Conservation (phyloP, 257 asterid genomes). For the Nemophila menziesii region DNA sequence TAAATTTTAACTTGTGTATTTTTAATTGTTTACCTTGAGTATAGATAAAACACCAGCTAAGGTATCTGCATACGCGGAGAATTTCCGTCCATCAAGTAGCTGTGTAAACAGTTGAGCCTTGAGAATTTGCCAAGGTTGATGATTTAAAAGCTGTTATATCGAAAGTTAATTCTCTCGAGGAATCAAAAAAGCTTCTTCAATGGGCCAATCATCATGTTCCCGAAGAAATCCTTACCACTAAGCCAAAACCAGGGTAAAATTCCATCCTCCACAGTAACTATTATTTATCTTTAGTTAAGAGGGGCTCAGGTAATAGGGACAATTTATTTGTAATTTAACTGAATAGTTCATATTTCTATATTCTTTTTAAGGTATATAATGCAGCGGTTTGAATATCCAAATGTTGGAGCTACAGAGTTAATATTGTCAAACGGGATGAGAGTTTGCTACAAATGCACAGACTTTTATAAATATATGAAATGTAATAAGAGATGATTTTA, state of each 20-base stretch:
- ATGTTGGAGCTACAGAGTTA: too few relatives aligned
- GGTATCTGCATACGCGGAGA: slow-evolving; percentile 70
- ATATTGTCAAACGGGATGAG: too few relatives aligned
- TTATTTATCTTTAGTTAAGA: too few relatives aligned
- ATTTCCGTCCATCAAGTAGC: slow-evolving; percentile 55
- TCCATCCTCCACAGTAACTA: not conserved
- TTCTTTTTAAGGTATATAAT: too few relatives aligned
- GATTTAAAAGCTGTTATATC: slow-evolving; percentile 50
- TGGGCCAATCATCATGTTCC: slow-evolving; percentile 91
- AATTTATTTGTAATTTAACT: too few relatives aligned
- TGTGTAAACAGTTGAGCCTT: slow-evolving; percentile 95
- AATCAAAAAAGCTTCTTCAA: slow-evolving; percentile 38
- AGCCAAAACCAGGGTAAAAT: slow-evolving; percentile 77
- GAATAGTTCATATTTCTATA: too few relatives aligned
- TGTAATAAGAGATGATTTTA: too few relatives aligned
- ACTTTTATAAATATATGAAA: too few relatives aligned
- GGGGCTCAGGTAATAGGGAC: too few relatives aligned
- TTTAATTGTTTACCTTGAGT: slow-evolving; percentile 14
- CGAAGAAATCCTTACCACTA: slow-evolving; percentile 58
- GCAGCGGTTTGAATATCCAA: too few relatives aligned
- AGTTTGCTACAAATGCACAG: too few relatives aligned
- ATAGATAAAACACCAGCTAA: slow-evolving; percentile 70
- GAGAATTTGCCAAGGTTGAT: slow-evolving; percentile 55
- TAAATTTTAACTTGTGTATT: slow-evolving; percentile 1
- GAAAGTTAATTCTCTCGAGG: slow-evolving; percentile 61